These are phyloP conservation scores for Linum tenue DNA, from an alignment of 345 rosid genomes.

Conservation along the genomic window DNA sequence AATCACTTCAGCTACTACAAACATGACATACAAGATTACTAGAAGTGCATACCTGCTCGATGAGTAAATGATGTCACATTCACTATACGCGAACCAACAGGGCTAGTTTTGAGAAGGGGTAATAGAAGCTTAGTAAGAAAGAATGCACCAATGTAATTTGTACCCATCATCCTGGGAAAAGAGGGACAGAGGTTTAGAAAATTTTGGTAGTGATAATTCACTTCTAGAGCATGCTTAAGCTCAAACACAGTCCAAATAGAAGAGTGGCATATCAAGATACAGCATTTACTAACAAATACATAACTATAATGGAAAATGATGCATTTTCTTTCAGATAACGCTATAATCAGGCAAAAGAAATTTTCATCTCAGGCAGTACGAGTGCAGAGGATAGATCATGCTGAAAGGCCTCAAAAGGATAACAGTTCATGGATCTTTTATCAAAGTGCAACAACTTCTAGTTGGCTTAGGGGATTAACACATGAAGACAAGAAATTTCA, in stretches of 20 bases:
- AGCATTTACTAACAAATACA: neutral
- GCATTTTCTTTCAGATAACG: neutral
- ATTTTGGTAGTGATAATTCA: neutral
- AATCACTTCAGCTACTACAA: conserved; percentile 3
- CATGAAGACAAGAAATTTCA: too few species aligned
- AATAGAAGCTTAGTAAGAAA: conserved; percentile 57
- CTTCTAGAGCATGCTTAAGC: neutral
- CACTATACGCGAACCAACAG: conserved; percentile 70
- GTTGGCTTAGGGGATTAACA: too few species aligned
- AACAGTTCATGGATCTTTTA: neutral
- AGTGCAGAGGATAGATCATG: neutral
- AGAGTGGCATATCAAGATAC: neutral
- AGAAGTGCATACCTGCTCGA: conserved; percentile 40
- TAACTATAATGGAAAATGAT: neutral
- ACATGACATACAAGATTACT: neutral
- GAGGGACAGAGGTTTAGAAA: neutral
- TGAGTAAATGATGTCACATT: conserved; percentile 93
- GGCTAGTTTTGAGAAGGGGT: conserved; percentile 74
- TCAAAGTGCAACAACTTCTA: too few species aligned
- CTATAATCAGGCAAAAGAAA: neutral
- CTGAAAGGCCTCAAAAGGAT: neutral
- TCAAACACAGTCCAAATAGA: neutral
- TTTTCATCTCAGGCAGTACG: neutral
- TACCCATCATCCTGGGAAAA: conserved; percentile 68
- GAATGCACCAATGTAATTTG: conserved; percentile 76